Evolutionary conservation across 495 filamentous ascomycete genomes (phyloP).

Genomic region (Margaritispora aquatica): DNA sequence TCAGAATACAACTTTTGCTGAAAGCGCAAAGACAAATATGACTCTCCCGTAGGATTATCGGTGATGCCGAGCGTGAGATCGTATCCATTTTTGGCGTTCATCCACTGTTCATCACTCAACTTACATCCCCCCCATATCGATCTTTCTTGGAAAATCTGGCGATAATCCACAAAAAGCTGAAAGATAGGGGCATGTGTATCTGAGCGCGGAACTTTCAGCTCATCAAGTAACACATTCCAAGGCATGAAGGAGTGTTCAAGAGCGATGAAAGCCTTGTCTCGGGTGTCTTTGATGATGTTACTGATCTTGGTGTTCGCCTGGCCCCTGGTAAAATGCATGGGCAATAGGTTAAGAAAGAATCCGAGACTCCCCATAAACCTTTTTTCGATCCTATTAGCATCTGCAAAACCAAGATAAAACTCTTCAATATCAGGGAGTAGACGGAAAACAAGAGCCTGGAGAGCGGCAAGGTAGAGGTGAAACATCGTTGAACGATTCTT

Average conservation of each 20-base stretch:
- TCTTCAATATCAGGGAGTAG: slow-evolving; percentile 24
- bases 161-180: slow-evolving; percentile 35
- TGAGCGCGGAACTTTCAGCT: slow-evolving; percentile 17
- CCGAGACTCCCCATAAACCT: slow-evolving; percentile 14
- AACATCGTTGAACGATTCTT: slow-evolving; percentile 15
- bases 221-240: slow-evolving; percentile 36
- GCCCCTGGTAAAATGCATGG: slow-evolving; percentile 12
- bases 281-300: neutral
- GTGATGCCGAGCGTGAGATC: neutral
- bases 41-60: too few relatives aligned
- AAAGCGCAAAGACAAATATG: neutral
- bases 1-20: neutral
- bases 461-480: slow-evolving; percentile 27
- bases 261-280: neutral
- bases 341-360: slow-evolving; percentile 22
- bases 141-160: too few relatives aligned
- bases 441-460: slow-evolving; percentile 20
- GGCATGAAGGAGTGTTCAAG: slow-evolving; percentile 31
- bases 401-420: slow-evolving; percentile 38
- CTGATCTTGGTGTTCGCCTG: neutral
- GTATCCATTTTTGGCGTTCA: too few relatives aligned
- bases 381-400: slow-evolving; percentile 26
- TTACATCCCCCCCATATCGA: too few relatives aligned
- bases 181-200: slow-evolving; percentile 27
- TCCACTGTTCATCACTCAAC: too few relatives aligned